phyloP scores from a whole-genome alignment of 2,329 filamentous ascomycete genomes.

The Aspergillus hortae region DNA sequence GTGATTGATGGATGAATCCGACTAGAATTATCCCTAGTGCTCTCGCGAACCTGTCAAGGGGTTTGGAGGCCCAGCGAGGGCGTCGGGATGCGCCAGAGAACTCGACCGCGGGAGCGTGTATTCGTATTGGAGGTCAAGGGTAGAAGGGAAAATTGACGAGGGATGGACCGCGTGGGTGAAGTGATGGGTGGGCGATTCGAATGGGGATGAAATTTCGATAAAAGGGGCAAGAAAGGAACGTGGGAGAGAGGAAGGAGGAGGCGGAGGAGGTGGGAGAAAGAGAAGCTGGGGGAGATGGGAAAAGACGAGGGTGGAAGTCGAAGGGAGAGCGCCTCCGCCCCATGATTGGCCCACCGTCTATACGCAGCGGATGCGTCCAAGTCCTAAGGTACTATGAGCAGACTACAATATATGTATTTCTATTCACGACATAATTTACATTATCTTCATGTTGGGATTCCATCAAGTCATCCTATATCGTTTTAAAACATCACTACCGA shows the following conservation, averaged over 20 bases:
- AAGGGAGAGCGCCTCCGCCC: not conserved
- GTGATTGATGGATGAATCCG: not conserved
- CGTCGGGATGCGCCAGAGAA: not conserved
- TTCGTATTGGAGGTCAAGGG: not conserved
- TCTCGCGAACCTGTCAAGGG: too few relatives aligned
- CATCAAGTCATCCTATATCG: not conserved
- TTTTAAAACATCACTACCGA: too few relatives aligned
- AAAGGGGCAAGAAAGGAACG: not conserved
- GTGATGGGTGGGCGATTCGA: not conserved
- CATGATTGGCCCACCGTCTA: not conserved
- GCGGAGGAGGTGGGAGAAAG: not conserved
- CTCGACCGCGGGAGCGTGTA: slow-evolving; percentile 1
- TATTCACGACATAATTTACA: too few relatives aligned
- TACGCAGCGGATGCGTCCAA: too few relatives aligned
- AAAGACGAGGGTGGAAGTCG: slow-evolving; percentile 6
- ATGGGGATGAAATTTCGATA: not conserved
- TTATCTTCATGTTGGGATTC: not conserved
- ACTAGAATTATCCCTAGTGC: not conserved
- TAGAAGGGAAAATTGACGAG: not conserved
- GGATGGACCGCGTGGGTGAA: not conserved
- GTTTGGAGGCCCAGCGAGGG: not conserved
- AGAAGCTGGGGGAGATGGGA: slow-evolving; percentile 5
- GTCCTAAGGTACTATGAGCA: too few relatives aligned
- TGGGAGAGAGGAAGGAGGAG: not conserved
- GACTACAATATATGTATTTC: too few relatives aligned